Base-by-base conservation (phyloP, 805 yeast species). In the Kluyveromyces wickerhamii region DNA sequence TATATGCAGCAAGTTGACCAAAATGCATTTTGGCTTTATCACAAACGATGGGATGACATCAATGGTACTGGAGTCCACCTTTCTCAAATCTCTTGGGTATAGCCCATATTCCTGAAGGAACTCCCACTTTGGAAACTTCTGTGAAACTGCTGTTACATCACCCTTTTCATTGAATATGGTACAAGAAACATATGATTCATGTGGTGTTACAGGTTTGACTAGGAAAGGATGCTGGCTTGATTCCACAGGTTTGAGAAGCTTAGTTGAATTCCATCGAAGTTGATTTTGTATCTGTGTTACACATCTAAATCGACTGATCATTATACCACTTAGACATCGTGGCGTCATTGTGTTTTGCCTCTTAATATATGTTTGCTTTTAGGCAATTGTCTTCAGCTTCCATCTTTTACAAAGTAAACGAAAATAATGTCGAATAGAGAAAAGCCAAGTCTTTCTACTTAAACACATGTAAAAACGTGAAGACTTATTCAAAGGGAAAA, bases 21-120 rank as follows among this genome's bases (percentile, higher is more conserved):
- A 63, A 13, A 89, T 82, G 34, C 94, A 80, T 61, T 73, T 35
- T 11, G 75, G 70, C 39, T 96, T 70, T 15, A 87, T 86, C 40
- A 88, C 77, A 29, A 92, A 80, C 13, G 86, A 76, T 0, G 98
- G 98, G 3, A 88, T 88, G 14, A 89, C 84, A 57, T 86, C 95
- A 36, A 80, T 67, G 17, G 78, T 68, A 21, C 83, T 80, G 38
- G 67, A 71, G 60, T 52, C 95, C 34, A 88, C 79, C 51, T 84
- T 87, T 20, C 96, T 61, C 42, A 88, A 62, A 56, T 88, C 96
- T 59, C 96, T 65, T 2, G 96, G 94, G 43, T 79, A 85, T 18
- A 88, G 55, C 16, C 77, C 73, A 56, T 86, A 81, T 29, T 81
- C 77, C 36, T 76, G 71, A 9, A 92, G 61, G 45, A 92, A 79